These are phyloP conservation scores for Termitomyces sp. DNA, from an alignment of 768 basidiomycete genomes.

Conservation along the genomic window DNA sequence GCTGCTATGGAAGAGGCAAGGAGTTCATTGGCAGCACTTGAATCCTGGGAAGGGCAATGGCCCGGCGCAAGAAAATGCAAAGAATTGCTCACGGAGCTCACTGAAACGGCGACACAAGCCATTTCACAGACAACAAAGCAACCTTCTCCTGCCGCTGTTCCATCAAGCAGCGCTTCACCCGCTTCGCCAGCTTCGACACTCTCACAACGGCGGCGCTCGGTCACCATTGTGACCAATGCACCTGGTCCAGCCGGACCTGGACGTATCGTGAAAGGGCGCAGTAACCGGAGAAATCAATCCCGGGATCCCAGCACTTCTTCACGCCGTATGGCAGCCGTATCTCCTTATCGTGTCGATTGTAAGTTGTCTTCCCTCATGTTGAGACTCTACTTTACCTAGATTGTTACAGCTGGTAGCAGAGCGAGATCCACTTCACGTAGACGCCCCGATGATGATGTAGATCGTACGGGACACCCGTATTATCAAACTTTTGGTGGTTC, in stretches of 20 bases:
- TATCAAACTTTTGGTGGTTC: constrained; percentile 59
- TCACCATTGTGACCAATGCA: constrained; percentile 44
- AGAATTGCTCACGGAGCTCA: constrained; percentile 69
- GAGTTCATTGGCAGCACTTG: constrained; percentile 65
- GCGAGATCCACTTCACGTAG: constrained; percentile 75
- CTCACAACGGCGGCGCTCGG: constrained; percentile 51
- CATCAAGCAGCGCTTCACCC: constrained; percentile 9
- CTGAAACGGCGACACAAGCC: constrained; percentile 66
- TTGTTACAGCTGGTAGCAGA: constrained; percentile 48
- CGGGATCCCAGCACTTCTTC: constrained; percentile 49
- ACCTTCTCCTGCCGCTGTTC: constrained; percentile 2
- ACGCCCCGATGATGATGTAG: constrained; percentile 62
- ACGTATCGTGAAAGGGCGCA: constrained; percentile 46
- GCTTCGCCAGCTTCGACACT: constrained; percentile 25
- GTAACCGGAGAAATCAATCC: constrained; percentile 54
- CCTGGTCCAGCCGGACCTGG: constrained; percentile 32
- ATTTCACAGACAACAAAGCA: constrained; percentile 38
- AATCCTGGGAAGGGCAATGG: constrained; percentile 84
- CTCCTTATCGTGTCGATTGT: constrained; percentile 66
- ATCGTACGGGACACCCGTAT: constrained; percentile 39
- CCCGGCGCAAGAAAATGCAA: constrained; percentile 87
- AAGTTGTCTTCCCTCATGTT: constrained; percentile 26
- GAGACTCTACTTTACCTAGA: constrained; percentile 9
- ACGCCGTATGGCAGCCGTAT: constrained; percentile 54
- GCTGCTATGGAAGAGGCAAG: constrained; percentile 83